phyloP scores from a whole-genome alignment of 106 monocot genomes.

The Phalaenopsis aphrodite region DNA sequence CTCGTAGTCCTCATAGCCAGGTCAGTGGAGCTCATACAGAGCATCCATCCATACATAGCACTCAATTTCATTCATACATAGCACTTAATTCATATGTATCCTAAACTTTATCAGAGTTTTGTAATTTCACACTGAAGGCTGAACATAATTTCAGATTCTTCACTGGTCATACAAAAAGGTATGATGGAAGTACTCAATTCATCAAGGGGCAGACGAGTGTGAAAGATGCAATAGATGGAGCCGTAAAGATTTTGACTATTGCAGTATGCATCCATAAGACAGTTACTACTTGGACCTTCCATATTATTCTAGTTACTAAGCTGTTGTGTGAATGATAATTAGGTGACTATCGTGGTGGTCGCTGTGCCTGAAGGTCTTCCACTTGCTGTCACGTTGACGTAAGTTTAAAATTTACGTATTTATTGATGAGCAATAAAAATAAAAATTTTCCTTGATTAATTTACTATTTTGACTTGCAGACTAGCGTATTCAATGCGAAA shows the following conservation, averaged over 20 bases:
- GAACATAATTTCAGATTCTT: conserved; percentile 39
- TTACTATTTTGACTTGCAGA: conserved; percentile 6
- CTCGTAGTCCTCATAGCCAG: conserved; percentile 66
- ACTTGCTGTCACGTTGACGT: conserved; percentile 30
- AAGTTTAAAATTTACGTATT: conserved; percentile 15
- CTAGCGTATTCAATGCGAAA: conserved; percentile 32
- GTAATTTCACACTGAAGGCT: neutral
- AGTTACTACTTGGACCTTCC: neutral
- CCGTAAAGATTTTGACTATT: conserved; percentile 53
- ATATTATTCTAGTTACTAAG: conserved; percentile 2
- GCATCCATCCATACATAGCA: neutral
- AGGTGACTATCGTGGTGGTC: conserved; percentile 35
- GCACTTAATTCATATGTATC: neutral
- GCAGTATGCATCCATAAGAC: conserved; percentile 43
- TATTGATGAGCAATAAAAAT: neutral
- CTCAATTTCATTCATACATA: neutral
- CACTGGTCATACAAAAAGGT: conserved; percentile 43
- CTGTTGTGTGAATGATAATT: neutral
- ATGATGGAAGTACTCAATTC: conserved; percentile 61
- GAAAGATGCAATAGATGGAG: conserved; percentile 40
- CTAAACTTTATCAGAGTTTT: neutral
- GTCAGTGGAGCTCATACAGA: conserved; percentile 18
- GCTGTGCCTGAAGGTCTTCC: conserved; percentile 31
- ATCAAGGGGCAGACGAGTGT: conserved; percentile 38
- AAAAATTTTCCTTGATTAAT: neutral